These are phyloP conservation scores for Phyllostachys edulis DNA, from an alignment of 176 grass and related monocot genomes.

Conservation along the genomic window DNA sequence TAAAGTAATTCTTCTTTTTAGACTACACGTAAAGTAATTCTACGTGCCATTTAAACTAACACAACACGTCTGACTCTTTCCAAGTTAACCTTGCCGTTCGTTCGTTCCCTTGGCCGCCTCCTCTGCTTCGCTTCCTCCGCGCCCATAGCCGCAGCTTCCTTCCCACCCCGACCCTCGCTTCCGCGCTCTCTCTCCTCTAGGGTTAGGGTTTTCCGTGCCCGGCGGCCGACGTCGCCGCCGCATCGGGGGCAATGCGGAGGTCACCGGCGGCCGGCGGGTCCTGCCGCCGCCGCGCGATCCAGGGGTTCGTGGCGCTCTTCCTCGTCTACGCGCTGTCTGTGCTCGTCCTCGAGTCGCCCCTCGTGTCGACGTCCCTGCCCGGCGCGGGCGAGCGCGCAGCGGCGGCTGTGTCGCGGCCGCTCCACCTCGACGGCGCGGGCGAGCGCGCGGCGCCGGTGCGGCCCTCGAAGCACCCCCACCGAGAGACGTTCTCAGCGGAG, in stretches of 20 bases:
- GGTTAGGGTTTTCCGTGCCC: conserved; percentile 45
- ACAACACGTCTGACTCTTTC: neutral
- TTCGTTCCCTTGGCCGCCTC: neutral
- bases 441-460: conserved; percentile 26
- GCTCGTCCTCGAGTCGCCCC: conserved; percentile 49
- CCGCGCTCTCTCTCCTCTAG: conserved; percentile 13
- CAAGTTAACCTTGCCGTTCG: neutral
- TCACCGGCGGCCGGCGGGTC: conserved; percentile 12
- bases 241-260: conserved; percentile 55
- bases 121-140: conserved; percentile 23
- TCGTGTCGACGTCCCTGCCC: conserved; percentile 33
- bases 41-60: neutral
- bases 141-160: neutral
- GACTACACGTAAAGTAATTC: too few relatives aligned
- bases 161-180: neutral
- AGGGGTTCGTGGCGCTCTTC: conserved; percentile 43
- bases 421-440: conserved; percentile 31
- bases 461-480: conserved; percentile 37
- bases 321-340: conserved; percentile 47
- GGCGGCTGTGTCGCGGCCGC: neutral
- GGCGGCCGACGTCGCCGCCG: neutral
- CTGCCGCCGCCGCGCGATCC: conserved; percentile 45
- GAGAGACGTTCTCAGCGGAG: conserved; percentile 37
- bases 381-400: neutral
- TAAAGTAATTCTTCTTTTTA: too few relatives aligned